Evolutionary conservation across 2,329 filamentous ascomycete species (phyloP).

Genomic region (Exophiala bonariae): DNA sequence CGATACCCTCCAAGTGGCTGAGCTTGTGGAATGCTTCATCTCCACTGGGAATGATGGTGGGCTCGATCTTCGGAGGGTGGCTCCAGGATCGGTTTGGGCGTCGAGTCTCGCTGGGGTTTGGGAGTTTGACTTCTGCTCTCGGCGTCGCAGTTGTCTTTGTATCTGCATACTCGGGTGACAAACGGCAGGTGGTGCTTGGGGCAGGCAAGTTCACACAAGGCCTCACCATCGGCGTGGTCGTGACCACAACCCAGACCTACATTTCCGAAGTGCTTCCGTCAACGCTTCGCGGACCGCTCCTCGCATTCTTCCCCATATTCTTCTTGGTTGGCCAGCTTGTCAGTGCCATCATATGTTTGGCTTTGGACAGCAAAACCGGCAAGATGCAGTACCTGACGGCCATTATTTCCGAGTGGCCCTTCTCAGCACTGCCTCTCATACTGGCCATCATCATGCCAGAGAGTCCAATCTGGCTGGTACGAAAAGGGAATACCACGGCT

Average conservation of each 20-base stretch:
- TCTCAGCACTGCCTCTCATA: slow-evolving; percentile 43
- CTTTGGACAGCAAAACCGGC: slow-evolving; percentile 26
- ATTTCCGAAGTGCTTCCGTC: slow-evolving; percentile 53
- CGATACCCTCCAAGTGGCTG: slow-evolving; percentile 46
- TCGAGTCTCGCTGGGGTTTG: slow-evolving; percentile 36
- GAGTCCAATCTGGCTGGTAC: slow-evolving; percentile 51
- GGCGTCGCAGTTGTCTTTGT: slow-evolving; percentile 39
- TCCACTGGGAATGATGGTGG: slow-evolving; percentile 41
- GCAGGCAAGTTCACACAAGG: slow-evolving; percentile 50
- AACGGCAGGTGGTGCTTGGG: slow-evolving; percentile 43
- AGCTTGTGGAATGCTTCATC: slow-evolving; percentile 46
- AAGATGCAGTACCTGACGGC: slow-evolving; percentile 29
- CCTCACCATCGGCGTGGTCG: slow-evolving; percentile 46
- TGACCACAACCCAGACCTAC: slow-evolving; percentile 48
- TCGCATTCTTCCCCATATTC: slow-evolving; percentile 53
- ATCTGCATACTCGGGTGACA: slow-evolving; percentile 28
- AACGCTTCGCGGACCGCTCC: slow-evolving; percentile 46
- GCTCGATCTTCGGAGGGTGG: slow-evolving; percentile 39
- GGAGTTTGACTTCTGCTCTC: slow-evolving; percentile 38
- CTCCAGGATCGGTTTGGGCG: slow-evolving; percentile 45
- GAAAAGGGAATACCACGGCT: slow-evolving; percentile 40
- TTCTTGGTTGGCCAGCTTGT: slow-evolving; percentile 51
- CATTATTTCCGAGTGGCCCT: slow-evolving; percentile 43
- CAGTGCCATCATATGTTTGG: slow-evolving; percentile 44
- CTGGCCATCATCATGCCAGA: slow-evolving; percentile 51